Percentiles rank a stretch among this genome's conserved stretches.
These are phyloP conservation scores for Psilocybe sp. DNA, from an alignment of 768 basidiomycete genomes.

Conservation along the genomic window DNA sequence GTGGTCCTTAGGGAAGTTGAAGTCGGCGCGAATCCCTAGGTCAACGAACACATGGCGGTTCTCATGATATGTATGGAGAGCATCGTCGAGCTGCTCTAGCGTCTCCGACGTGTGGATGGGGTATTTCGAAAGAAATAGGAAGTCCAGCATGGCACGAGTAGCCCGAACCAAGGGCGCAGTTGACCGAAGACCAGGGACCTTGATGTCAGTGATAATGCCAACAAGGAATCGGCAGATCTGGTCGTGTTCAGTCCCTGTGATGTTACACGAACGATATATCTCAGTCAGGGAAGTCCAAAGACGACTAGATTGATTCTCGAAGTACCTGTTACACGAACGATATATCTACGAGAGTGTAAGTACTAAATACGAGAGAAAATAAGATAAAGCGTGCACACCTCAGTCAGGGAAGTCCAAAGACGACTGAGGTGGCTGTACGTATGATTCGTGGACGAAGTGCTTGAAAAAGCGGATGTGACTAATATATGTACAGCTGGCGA, in stretches of 20 bases:
- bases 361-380: too few relatives aligned
- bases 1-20: constrained; percentile 30
- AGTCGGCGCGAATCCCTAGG: constrained; percentile 19
- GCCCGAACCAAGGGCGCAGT: neutral
- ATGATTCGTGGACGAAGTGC: too few relatives aligned
- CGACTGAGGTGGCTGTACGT: too few relatives aligned
- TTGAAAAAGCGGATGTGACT: too few relatives aligned
- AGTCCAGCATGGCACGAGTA: constrained; percentile 22
- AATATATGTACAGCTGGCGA: too few relatives aligned
- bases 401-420: too few relatives aligned
- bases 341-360: too few relatives aligned
- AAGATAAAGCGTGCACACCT: too few relatives aligned
- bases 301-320: too few relatives aligned
- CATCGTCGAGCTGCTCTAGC: constrained; percentile 7
- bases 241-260: constrained; percentile 36
- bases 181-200: neutral
- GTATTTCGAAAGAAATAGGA: constrained; percentile 27
- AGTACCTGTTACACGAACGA: too few relatives aligned
- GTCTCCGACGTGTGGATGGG: constrained; percentile 20
- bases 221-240: constrained; percentile 26
- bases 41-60: constrained; percentile 10
- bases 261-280: too few relatives aligned
- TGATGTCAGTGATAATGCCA: constrained; percentile 10
- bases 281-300: too few relatives aligned
- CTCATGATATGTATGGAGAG: constrained; percentile 9